Conservation (phyloP, 2,329 filamentous ascomycete genomes). For the Fonsecaea multimorphosa region DNA sequence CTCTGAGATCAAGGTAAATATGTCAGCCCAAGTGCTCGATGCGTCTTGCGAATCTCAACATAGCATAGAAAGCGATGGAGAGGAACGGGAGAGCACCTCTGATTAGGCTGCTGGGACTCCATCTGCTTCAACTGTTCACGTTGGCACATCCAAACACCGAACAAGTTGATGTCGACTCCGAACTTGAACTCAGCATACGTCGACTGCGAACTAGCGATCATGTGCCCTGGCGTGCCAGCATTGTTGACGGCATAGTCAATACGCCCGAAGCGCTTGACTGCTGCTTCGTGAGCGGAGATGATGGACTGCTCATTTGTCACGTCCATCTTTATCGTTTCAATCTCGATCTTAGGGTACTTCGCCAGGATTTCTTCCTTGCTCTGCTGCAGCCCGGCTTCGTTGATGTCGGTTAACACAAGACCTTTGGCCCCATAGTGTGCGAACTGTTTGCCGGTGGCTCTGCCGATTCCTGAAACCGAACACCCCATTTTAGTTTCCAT, state of each 20-base stretch:
- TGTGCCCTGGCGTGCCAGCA: not conserved
- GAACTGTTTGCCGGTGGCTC: not conserved
- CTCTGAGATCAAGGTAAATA: not conserved
- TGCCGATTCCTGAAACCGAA: constrained; percentile 1
- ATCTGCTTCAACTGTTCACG: constrained; percentile 8
- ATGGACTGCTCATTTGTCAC: constrained; percentile 6
- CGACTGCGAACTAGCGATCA: not conserved
- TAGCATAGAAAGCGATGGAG: not conserved
- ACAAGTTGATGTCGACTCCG: constrained; percentile 7
- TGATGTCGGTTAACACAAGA: constrained; percentile 2
- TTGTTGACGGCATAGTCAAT: constrained; percentile 15
- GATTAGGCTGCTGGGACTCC: not conserved
- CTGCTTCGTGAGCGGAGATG: not conserved
- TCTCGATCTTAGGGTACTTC: not conserved
- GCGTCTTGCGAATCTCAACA: not conserved
- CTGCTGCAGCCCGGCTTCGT: constrained; percentile 2
- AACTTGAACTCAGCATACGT: not conserved
- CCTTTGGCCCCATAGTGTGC: constrained; percentile 6
- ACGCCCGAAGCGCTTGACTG: not conserved
- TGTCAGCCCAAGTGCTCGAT: not conserved
- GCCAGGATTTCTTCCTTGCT: not conserved
- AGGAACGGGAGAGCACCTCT: not conserved
- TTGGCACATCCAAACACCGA: constrained; percentile 11
- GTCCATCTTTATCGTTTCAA: constrained; percentile 1
- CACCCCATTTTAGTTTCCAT: no score